Percentiles rank a stretch among this genome's conserved stretches.
Conservation (phyloP, 345 rosid species). For the Hibiscus syriacus region DNA sequence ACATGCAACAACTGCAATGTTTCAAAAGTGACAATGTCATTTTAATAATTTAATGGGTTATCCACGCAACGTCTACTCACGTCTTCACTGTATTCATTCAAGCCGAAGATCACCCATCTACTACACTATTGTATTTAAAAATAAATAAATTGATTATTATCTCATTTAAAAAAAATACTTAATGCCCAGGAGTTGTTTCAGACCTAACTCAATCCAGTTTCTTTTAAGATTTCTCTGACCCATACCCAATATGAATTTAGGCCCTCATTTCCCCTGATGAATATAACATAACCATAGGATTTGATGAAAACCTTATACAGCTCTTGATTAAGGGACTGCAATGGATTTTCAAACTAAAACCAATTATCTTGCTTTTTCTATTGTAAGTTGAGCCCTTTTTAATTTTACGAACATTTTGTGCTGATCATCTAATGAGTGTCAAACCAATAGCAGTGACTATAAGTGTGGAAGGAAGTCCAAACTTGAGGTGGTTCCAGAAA, state of each 20-base stretch:
- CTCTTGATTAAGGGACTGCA: too few relatives aligned
- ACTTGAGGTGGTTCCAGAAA: conserved; percentile 65
- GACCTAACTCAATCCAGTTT: too few relatives aligned
- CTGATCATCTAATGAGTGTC: conserved; percentile 32
- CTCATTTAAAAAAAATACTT: too few relatives aligned
- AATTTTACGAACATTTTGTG: too few relatives aligned
- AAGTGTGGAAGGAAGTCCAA: conserved; percentile 74
- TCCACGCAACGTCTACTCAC: not conserved
- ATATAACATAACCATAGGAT: too few relatives aligned
- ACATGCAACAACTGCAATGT: not conserved
- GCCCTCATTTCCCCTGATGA: too few relatives aligned
- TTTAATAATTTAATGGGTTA: not conserved
- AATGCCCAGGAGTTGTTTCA: too few relatives aligned
- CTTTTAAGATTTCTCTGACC: too few relatives aligned
- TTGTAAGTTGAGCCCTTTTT: not conserved
- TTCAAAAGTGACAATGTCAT: not conserved
- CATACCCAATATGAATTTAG: too few relatives aligned
- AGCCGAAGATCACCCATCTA: not conserved
- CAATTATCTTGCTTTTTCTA: not conserved
- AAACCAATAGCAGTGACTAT: conserved; percentile 64
- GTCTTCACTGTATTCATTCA: not conserved
- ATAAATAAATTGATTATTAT: too few relatives aligned
- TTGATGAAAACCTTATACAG: too few relatives aligned
- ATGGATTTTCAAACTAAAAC: too few relatives aligned
- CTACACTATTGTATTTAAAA: not conserved